These are phyloP conservation scores for Gyrodon lividus DNA, from an alignment of 768 basidiomycete species.

Conservation along the genomic window DNA sequence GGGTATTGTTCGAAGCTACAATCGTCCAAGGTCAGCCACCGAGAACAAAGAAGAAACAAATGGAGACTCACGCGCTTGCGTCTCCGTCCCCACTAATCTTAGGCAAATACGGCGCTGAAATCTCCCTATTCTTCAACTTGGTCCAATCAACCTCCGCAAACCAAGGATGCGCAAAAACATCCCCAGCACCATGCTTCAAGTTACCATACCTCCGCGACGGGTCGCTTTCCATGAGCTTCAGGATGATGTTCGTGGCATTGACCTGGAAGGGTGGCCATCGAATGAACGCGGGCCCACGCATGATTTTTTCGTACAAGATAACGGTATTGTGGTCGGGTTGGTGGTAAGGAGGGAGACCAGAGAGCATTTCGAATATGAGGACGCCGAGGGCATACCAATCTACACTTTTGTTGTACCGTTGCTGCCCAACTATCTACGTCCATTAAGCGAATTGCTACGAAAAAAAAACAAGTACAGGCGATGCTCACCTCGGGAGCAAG, in stretches of 20 bases:
- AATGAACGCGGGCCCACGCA: slow-evolving; percentile 68
- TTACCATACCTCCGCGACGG: slow-evolving; percentile 90
- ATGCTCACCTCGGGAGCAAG: slow-evolving; percentile 83
- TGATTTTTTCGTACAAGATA: slow-evolving; percentile 89
- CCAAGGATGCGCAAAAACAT: slow-evolving; percentile 93
- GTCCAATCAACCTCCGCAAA: slow-evolving; percentile 94
- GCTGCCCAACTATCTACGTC: slow-evolving; percentile 68
- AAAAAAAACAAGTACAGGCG: slow-evolving; percentile 27
- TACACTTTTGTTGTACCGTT: slow-evolving; percentile 92
- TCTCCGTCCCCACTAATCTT: slow-evolving; percentile 92
- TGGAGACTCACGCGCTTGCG: slow-evolving; percentile 74
- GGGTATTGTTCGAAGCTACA: slow-evolving; percentile 75
- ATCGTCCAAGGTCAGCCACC: neutral
- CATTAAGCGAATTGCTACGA: slow-evolving; percentile 14
- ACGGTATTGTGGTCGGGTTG: slow-evolving; percentile 82
- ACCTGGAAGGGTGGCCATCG: slow-evolving; percentile 77
- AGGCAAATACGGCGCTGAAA: slow-evolving; percentile 93
- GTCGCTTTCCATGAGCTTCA: slow-evolving; percentile 87
- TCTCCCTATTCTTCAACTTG: slow-evolving; percentile 76
- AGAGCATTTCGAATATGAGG: slow-evolving; percentile 97
- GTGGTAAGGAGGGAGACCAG: slow-evolving; percentile 94
- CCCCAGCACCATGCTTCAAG: slow-evolving; percentile 80
- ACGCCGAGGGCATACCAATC: slow-evolving; percentile 99
- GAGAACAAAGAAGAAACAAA: slow-evolving; percentile 8
- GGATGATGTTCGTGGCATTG: slow-evolving; percentile 83